These are phyloP conservation scores for Kwoniella bestiolae DNA, from an alignment of 768 basidiomycete species.

Conservation along the genomic window DNA sequence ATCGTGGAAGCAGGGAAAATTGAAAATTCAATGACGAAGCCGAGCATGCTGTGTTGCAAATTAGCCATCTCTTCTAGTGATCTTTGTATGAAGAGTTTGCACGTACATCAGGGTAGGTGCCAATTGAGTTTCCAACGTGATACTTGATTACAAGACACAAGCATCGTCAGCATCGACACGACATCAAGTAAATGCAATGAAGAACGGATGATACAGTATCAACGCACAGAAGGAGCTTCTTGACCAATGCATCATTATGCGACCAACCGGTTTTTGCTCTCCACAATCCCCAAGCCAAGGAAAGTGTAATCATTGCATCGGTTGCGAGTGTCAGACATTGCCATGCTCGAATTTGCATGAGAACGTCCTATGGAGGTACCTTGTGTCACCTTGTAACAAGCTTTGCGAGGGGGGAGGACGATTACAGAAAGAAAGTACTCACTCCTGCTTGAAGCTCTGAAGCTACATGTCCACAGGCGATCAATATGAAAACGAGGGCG, in stretches of 20 bases:
- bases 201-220: slow-evolving; percentile 1
- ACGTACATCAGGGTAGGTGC: slow-evolving; percentile 12
- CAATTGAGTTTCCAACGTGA: slow-evolving; percentile 19
- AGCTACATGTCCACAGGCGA: not conserved
- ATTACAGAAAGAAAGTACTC: not conserved
- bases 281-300: slow-evolving; percentile 33
- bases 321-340: slow-evolving; percentile 16
- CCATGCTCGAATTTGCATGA: slow-evolving; percentile 1
- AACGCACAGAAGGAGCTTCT: slow-evolving; percentile 20
- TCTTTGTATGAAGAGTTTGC: not conserved
- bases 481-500: not conserved
- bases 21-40: slow-evolving; percentile 18
- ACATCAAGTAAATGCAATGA: not conserved
- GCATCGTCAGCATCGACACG: too few relatives aligned
- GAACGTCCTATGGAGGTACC: not conserved
- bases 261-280: slow-evolving; percentile 43
- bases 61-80: not conserved
- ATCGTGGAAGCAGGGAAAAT: slow-evolving; percentile 4
- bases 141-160: not conserved
- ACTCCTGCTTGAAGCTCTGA: slow-evolving; percentile 3
- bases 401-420: too few relatives aligned
- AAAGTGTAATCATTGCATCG: slow-evolving; percentile 40
- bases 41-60: slow-evolving; percentile 3
- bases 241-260: slow-evolving; percentile 30
- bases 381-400: too few relatives aligned